phyloP scores from a whole-genome alignment of 495 filamentous ascomycete genomes.

The Xeromyces bisporus region DNA sequence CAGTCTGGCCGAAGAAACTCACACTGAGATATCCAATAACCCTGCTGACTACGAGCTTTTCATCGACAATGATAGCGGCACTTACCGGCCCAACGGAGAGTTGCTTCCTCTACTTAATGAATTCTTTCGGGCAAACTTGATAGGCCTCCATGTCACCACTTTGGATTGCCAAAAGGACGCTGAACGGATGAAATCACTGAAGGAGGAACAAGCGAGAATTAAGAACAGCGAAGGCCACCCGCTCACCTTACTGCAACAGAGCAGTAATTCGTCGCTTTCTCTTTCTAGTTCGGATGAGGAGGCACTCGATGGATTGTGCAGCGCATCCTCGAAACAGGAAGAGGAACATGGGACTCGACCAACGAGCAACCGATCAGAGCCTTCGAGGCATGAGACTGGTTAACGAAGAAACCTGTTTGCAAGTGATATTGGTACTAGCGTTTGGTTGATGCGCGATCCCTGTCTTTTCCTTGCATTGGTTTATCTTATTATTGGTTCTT shows the following conservation, averaged over 20 bases:
- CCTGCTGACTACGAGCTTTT: slow-evolving; percentile 65
- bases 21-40: slow-evolving; percentile 25
- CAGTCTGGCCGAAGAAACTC: slow-evolving; percentile 6
- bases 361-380: too few relatives aligned
- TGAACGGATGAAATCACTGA: slow-evolving; percentile 41
- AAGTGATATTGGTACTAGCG: too few relatives aligned
- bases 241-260: slow-evolving; percentile 50
- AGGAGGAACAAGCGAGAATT: slow-evolving; percentile 42
- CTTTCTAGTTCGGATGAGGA: slow-evolving; percentile 66
- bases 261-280: slow-evolving; percentile 32
- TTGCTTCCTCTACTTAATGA: slow-evolving; percentile 49
- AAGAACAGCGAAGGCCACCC: slow-evolving; percentile 45
- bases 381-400: too few relatives aligned
- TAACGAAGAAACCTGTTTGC: too few relatives aligned
- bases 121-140: slow-evolving; percentile 55
- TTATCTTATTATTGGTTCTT: too few relatives aligned
- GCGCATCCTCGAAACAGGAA: slow-evolving; percentile 11
- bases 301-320: slow-evolving; percentile 40
- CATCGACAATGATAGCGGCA: slow-evolving; percentile 91
- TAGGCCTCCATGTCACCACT: slow-evolving; percentile 51
- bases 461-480: too few relatives aligned
- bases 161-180: slow-evolving; percentile 52
- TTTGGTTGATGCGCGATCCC: too few relatives aligned
- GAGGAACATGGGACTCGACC: not conserved
- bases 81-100: slow-evolving; percentile 69